Evolutionary conservation across 169 alveolate genomes (phyloP), one percentile per base, ranked within the genome.

Genomic region (Toxoplasma gondii): DNA sequence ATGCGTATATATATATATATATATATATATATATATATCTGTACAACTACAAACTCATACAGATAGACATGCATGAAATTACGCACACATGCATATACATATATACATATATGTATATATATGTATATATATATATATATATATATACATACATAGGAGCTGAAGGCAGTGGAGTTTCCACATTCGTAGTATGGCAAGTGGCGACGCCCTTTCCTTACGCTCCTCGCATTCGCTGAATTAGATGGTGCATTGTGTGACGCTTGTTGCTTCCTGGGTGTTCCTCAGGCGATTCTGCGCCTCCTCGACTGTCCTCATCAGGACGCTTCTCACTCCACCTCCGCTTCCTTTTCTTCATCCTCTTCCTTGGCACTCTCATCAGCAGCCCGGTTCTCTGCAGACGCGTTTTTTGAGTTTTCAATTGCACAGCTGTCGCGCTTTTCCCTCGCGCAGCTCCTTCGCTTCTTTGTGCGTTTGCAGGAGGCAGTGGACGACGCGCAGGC

Each of bases 381-480:
- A 12, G 58, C 58, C 4, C 22, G 58, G 4, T 16, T 64, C 22
- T 4, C 74, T 64, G 7, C 74, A 31, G 22, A 19, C 7, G 24
- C 58, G 2, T 41, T 80, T 24, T 80, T 31, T 49, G 36, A 80
- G 31, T 31, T 22, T 19, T 27, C 67, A 4, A 36, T 31, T 16
- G 7, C 38, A 2, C n/a, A 16, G 41, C 67, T 82, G 90, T 64
- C 12, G n/a, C 4, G 36, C 5, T 41, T 39, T 36, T 39, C 90
- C 31, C 90, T 82, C 41, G 54, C 31, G 67, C 90, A 82, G 64
- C 90, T 82, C n/a, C 90, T 39, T 1, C 90, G 36, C 16, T 43
- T 82, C n/a, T 49, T 43, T 22, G 2, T 67, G 38, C 12, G 90
- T 22, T 12, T 82, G 27, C 53, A 16, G 31, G 41, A 24, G 64